Base-by-base conservation (phyloP, 1,284 basidiomycete species). In the Veloboletus limbatus region DNA sequence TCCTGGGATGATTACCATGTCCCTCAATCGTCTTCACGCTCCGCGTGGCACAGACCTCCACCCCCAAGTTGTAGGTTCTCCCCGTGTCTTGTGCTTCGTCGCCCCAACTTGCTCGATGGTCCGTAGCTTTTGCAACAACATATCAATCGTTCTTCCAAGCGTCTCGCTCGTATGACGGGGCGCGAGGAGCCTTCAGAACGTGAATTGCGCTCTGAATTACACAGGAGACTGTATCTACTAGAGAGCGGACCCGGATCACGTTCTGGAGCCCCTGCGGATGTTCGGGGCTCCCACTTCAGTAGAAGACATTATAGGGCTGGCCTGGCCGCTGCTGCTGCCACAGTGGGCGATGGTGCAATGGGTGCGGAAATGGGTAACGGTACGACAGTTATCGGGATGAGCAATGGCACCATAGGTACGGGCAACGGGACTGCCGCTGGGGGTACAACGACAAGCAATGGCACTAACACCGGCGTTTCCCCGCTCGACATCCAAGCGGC, bases 101-200 rank as follows among this genome's bases (percentile, higher is more conserved):
- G 7, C 18, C 26, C 18, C 14, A 7, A 20, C 20, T 40, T n/a
- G 18, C 35, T 43, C 33, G 16, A 34, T 18, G 16, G 32, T 18
- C 14, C 28, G 26, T 47, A 89, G 87, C 65, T 76, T 45, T 66
- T 83, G 36, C 86, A 88, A 64, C 87, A 85, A 66, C 74, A 84
- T 57, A 77, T 85, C 52, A 89, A 88, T 67, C 78, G 79, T 42
- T 73, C 77, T 45, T 69, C 78, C 48, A 77, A 73, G 48, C 84
- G 88, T 46, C 71, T 81, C 47, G 85, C 86, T 5, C 81, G 75
- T 45, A 85, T 90, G 80, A 79, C 77, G 8, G 79, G 83, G 16
- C 76, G 76, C 35, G 67, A 68, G 13, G 71, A 62, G 8, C 82
- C 81, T 3, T 69, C 75, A 21, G 69, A 71, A 30, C 66, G 71